Conservation (phyloP, 2,329 filamentous ascomycete species). For the Scorias spongiosa region DNA sequence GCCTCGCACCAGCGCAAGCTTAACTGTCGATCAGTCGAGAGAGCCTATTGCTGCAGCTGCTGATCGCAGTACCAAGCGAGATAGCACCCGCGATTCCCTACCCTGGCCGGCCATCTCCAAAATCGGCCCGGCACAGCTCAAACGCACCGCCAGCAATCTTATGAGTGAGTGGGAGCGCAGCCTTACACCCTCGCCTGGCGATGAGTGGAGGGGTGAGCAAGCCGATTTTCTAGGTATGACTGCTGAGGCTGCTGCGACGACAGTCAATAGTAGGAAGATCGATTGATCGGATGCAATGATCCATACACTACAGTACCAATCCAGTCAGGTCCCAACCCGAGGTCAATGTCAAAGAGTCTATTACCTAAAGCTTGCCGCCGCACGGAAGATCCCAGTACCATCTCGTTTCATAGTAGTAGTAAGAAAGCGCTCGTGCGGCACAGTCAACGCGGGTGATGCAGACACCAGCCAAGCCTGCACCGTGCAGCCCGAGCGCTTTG, state of each 20-base stretch:
- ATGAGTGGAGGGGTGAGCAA: constrained; percentile 9
- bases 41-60: neutral
- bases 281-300: neutral
- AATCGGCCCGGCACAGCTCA: constrained; percentile 59
- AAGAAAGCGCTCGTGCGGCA: too few species aligned
- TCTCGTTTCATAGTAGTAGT: too few species aligned
- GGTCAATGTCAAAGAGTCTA: too few species aligned
- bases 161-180: constrained; percentile 88
- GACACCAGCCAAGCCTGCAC: too few species aligned
- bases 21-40: neutral
- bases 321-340: too few species aligned
- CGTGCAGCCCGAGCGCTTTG: too few species aligned
- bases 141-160: constrained; percentile 66
- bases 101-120: constrained; percentile 59
- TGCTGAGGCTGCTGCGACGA: constrained; percentile 10
- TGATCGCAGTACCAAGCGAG: neutral
- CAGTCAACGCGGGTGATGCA: too few species aligned
- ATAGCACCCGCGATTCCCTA: constrained; percentile 20
- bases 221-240: constrained; percentile 14
- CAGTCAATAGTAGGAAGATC: neutral
- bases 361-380: too few species aligned
- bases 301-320: too few species aligned
- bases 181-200: constrained; percentile 29
- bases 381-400: too few species aligned
- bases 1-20: constrained; percentile 7